These are phyloP conservation scores for Pyrus hybrid DNA, from an alignment of 331 rosid species.

Conservation along the genomic window DNA sequence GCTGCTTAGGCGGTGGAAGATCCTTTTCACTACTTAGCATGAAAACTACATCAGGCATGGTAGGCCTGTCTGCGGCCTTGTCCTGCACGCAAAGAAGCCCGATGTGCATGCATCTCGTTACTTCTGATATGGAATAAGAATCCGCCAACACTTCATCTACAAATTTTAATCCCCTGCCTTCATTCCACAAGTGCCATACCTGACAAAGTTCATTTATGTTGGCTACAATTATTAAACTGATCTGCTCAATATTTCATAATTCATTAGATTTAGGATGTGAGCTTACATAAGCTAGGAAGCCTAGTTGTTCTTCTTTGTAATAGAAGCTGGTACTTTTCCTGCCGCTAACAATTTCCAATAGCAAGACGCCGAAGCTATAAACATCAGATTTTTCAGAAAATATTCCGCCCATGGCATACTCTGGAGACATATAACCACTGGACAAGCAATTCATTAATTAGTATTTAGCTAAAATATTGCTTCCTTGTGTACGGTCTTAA, in stretches of 20 bases:
- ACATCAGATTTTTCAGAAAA: background rate
- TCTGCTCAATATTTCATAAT: background rate
- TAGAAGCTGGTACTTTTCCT: background rate
- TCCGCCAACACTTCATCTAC: background rate
- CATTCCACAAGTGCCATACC: conserved; percentile 2
- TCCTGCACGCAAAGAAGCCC: conserved; percentile 28
- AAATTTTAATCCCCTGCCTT: background rate
- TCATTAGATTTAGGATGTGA: background rate
- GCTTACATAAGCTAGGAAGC: background rate
- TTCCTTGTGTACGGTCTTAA: background rate
- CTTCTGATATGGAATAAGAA: background rate
- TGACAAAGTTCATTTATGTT: background rate
- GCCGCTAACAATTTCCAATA: background rate
- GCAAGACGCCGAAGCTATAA: background rate
- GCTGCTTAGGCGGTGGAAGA: conserved; percentile 5
- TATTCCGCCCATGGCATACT: background rate
- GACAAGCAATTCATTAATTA: background rate
- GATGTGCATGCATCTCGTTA: conserved; percentile 8
- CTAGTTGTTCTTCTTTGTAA: background rate
- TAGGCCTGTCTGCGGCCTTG: conserved; percentile 14
- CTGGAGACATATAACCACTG: background rate
- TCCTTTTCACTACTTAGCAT: conserved; percentile 12
- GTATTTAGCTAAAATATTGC: background rate
- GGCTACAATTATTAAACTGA: background rate
- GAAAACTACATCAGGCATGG: conserved; percentile 1